Evolutionary conservation across 352 stramenopile genomes (phyloP), one percentile per base, ranked within the genome.

Genomic region (Phytophthora citricola): DNA sequence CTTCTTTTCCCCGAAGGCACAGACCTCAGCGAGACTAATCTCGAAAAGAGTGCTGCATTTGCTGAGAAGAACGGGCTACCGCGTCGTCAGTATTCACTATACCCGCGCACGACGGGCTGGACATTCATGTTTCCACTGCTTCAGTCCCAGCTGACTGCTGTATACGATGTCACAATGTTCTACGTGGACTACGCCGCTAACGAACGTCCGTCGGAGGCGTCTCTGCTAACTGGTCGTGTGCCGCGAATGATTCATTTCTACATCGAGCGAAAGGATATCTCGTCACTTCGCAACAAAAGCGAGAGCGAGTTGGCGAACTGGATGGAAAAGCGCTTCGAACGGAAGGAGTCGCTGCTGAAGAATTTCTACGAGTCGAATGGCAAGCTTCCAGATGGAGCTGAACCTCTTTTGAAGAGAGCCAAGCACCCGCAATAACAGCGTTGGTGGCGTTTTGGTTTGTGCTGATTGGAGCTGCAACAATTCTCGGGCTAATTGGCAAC

Each of bases 111-210:
- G 8, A 93, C 79, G 1, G 87, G 87, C 9, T 93, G 78, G 75
- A 89, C 73, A 27, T 91, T 89, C 55, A 91, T 93, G 69, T 85
- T 93, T 46, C 81, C 81, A 9, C 52, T 85, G 22, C 43, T 95
- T 50, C 71, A 77, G 20, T 65, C 65, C 14, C 65, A 91, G 27
- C 66, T 95, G 2, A 74, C 76, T 29, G 87, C 85, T 24, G 77
- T 95, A 44, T 94, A 95, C 63, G 87, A 94, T 58, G 63, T 93
- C 26, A 94, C 84, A 14, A 87, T 94, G 78, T 92, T 92, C 61
- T 94, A 87, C 51, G 80, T 92, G 32, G 87, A 94, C 63, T 76
- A 87, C 50, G 56, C 69, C 8, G 48, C 72, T 27, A 79, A 81
- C 54, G 79, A 93, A 57, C 83, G 84, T 24, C 84, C 87, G 49